A percentile compares a stretch with the other conserved stretches of the same genome.
These are phyloP conservation scores for Arthrobotrys megalospora DNA, from an alignment of 2,329 filamentous ascomycete species.

Conservation along the genomic window DNA sequence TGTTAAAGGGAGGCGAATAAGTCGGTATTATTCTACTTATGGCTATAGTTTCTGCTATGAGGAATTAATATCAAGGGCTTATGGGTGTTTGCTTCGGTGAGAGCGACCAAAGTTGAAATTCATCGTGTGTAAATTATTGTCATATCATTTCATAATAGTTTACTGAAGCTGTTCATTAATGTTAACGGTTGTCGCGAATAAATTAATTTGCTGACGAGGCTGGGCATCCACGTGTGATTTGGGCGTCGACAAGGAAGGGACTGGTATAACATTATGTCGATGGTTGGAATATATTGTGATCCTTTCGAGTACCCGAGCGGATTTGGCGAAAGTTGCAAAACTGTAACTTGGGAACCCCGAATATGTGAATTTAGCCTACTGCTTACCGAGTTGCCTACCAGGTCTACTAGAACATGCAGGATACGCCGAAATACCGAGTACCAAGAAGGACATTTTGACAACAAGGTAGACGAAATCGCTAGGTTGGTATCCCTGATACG, in stretches of 20 bases:
- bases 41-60: neutral
- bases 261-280: conserved; percentile 4
- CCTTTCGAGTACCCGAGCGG: neutral
- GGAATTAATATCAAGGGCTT: conserved; percentile 11
- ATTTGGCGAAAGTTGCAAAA: conserved; percentile 6
- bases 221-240: conserved; percentile 9
- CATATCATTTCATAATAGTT: neutral
- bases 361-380: conserved; percentile 42
- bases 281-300: neutral
- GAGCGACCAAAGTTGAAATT: conserved; percentile 24
- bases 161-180: neutral
- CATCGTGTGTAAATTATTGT: conserved; percentile 5
- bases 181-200: conserved; percentile 23
- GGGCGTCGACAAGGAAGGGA: no score
- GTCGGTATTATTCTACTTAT: conserved; percentile 3
- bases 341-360: conserved; percentile 3
- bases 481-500: neutral
- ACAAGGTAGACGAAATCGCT: neutral
- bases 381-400: conserved; percentile 18
- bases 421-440: conserved; percentile 26
- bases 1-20: conserved; percentile 4
- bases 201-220: conserved; percentile 21
- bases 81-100: neutral
- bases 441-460: conserved; percentile 5
- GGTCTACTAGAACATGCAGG: neutral